Percentiles rank a stretch among this genome's conserved stretches.
Evolutionary conservation across 768 basidiomycete genomes (phyloP).

Genomic region (Leucocoprinus leucothites): DNA sequence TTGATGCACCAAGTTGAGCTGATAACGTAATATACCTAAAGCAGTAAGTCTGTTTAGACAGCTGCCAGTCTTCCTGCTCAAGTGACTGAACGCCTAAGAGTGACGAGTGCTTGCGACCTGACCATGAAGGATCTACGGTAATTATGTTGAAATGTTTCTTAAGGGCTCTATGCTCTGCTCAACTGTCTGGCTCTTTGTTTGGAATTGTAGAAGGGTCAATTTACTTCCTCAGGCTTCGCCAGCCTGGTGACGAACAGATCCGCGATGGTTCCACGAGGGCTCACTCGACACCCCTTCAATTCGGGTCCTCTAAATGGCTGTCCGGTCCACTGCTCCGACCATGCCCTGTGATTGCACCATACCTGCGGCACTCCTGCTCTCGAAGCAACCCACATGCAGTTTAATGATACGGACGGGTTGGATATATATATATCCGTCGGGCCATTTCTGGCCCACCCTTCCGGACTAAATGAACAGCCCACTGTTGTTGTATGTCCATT

Average conservation of each 20-base stretch:
- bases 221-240: neutral
- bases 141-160: neutral
- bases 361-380: neutral
- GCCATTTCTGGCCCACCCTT: neutral
- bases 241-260: neutral
- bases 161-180: neutral
- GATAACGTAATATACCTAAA: constrained; percentile 9
- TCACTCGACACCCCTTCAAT: neutral
- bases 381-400: too few relatives aligned
- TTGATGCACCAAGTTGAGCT: too few relatives aligned
- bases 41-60: constrained; percentile 2
- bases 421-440: neutral
- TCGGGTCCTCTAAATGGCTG: neutral
- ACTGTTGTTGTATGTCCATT: too few relatives aligned
- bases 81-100: neutral
- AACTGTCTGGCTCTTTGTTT: neutral
- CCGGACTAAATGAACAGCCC: too few relatives aligned
- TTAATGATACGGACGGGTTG: too few relatives aligned
- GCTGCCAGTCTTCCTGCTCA: neutral
- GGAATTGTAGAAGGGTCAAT: neutral
- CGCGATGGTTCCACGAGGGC: neutral
- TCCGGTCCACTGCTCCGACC: neutral
- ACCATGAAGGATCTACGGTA: neutral
- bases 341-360: constrained; percentile 2
- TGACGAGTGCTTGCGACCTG: neutral